Base-by-base conservation (phyloP, 148 eudicot genomes). In the Camellia lanceoleosa region DNA sequence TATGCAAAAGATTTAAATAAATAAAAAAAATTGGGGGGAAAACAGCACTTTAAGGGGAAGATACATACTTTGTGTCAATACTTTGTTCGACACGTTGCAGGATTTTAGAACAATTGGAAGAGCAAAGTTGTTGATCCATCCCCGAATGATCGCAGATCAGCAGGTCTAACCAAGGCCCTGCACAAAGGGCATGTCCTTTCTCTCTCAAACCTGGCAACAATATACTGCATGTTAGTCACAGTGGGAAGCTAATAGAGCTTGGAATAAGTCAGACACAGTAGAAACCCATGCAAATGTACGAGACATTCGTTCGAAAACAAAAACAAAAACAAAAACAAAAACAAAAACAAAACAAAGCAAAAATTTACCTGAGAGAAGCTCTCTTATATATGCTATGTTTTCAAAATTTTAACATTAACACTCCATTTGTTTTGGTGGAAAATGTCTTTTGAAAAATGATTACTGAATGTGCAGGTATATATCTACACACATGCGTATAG, bases 101-200 rank as follows among this genome's bases (percentile, higher is more conserved):
- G 47, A 62, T 47, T 71, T 84, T 83, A 93, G 83, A 91, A 93
- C 54, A 93, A 70, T 79, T 93, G 97, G 89, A 89, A 89, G 81
- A 89, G 88, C 69, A 93, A 79, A 82, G 92, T 93, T 52, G 97
- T 93, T 46, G 97, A 93, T 72, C 97, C 97, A 81, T 93, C 97
- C 43, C 95, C 92, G 38, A 88, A 94, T 0, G 98, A 94, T 73
- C 90, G 90, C 44, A 94, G 88, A 89, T 94, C 98, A 15, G 97
- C 91, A 10, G 97, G 94, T 85, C 94, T 88, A 82, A 92, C 98
- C 90, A 90, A 83, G 43, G 98, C 93, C 77, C 98, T 89, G 80
- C 98, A 94, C 61, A 94, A 71, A 23, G 98, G 98, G 87, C 98
- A 94, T 11, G 98, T 92, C 83, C 98, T 88, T 77, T 94, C 98